phyloP scores from a whole-genome alignment of 1,284 basidiomycete genomes.

The Marasmius sp. region DNA sequence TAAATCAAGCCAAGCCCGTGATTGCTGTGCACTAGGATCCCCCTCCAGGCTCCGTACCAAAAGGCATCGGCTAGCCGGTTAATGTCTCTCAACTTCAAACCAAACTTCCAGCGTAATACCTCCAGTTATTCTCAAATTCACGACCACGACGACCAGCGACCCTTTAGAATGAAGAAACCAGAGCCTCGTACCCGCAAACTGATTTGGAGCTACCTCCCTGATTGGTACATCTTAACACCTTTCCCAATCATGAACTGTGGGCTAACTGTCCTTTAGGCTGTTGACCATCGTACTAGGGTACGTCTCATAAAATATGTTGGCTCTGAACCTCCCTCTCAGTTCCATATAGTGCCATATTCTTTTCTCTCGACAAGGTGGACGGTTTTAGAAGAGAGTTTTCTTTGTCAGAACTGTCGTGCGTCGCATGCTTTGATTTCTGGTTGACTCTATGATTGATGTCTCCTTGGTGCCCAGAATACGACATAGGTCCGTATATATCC shows the following conservation, averaged over 20 bases:
- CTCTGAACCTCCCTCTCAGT: slow-evolving; percentile 3
- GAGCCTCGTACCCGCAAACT: slow-evolving; percentile 40
- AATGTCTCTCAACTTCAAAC: neutral
- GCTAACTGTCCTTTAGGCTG: slow-evolving; percentile 43
- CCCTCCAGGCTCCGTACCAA: neutral
- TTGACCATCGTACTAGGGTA: slow-evolving; percentile 73
- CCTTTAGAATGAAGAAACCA: neutral
- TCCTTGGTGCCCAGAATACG: slow-evolving; percentile 34
- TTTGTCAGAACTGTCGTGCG: slow-evolving; percentile 74
- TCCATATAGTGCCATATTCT: slow-evolving; percentile 58
- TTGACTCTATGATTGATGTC: slow-evolving; percentile 4
- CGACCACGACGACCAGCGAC: neutral
- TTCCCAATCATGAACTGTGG: slow-evolving; percentile 2
- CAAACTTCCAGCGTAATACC: neutral
- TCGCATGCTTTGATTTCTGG: neutral
- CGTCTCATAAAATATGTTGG: slow-evolving; percentile 25
- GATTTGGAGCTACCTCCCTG: slow-evolving; percentile 64
- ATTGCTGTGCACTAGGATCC: too few relatives aligned
- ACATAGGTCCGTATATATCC: slow-evolving; percentile 49
- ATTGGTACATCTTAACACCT: slow-evolving; percentile 53
- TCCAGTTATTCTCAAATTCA: neutral
- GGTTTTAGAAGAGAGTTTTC: slow-evolving; percentile 89
- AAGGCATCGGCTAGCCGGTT: neutral
- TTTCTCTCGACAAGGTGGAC: slow-evolving; percentile 67
- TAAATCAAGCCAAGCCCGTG: too few relatives aligned